A percentile compares a stretch with the other conserved stretches of the same genome.
Conservation (phyloP, 768 basidiomycete species). For the Kwoniella sp. region DNA sequence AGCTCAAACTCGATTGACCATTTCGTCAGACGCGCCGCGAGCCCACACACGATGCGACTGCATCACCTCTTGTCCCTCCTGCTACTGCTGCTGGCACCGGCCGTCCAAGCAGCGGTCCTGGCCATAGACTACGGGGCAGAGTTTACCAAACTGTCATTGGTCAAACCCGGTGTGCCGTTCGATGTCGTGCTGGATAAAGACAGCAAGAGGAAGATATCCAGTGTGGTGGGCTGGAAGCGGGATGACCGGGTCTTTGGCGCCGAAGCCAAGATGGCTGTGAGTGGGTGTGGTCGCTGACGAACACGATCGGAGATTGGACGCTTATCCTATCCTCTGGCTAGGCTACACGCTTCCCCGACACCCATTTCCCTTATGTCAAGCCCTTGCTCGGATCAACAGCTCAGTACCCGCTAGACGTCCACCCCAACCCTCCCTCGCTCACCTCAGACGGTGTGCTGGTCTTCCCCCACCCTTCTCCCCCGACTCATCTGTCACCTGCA, state of each 20-base stretch:
- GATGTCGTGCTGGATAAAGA: conserved; percentile 95
- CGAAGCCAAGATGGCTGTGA: conserved; percentile 81
- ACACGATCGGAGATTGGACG: background rate
- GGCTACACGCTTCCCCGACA: conserved; percentile 87
- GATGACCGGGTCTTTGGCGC: conserved; percentile 82
- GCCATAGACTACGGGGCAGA: conserved; percentile 98
- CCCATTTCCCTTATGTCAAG: conserved; percentile 82
- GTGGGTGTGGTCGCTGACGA: conserved; percentile 44
- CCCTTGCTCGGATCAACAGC: conserved; percentile 61
- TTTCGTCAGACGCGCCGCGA: background rate
- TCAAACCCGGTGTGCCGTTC: conserved; percentile 90
- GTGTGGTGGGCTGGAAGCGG: conserved; percentile 81
- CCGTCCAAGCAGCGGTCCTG: conserved; percentile 59
- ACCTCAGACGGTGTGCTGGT: conserved; percentile 34
- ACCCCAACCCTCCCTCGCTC: conserved; percentile 40
- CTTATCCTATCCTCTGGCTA: conserved; percentile 44
- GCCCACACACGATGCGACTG: conserved; percentile 4
- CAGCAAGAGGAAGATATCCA: conserved; percentile 91
- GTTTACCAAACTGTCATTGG: conserved; percentile 91
- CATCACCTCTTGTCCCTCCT: conserved; percentile 12
- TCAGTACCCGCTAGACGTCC: conserved; percentile 29
- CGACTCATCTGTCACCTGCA: conserved; percentile 29
- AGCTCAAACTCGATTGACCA: background rate
- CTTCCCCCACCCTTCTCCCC: conserved; percentile 41
- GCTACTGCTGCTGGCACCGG: conserved; percentile 30